Evolutionary conservation across 2,329 filamentous ascomycete species (phyloP), one percentile per base, ranked within the genome.

Genomic region (Colletotrichum shisoi): DNA sequence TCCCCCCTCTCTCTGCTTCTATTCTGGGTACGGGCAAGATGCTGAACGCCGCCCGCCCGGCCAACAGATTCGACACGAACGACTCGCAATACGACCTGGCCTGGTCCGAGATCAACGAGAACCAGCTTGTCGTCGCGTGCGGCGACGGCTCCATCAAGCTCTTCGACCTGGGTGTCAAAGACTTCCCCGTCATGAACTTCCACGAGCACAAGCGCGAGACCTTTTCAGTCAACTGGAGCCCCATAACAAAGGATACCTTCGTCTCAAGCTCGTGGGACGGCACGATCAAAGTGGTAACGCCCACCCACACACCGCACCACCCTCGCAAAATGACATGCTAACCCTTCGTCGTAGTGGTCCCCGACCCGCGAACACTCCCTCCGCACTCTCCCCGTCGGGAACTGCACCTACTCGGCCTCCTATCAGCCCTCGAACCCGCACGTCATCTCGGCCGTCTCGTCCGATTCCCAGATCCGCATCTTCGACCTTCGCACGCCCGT

Each of bases 101-200:
- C 31, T 98, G 95, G 93, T 97, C 93, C 19, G 95, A 99, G 81
- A 87, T 93, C 72, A 94, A 99, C 81, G 94, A 97, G 81, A 96
- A 95, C 79, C 95, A 99, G 81, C 83, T 97, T 58, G 85, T 96
- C 21, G 90, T 91, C 1, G 94, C 93, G 0, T 94, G 92, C 71
- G 95, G 95, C 70, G 95, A 99, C 80, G 95, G 95, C 62, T 94
- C 92, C 62, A 86, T 99, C 74, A 97, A 97, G 81, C 87, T 99
- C 53, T 99, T 95, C 78, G 95, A 99, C 79, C 86, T 94, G 39
- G 87, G 85, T 3, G 85, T 96, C 40, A 84, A 90, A 72, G 86
- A 94, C 49, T 98, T 95, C 75, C 95, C 95, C 9, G 86, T 99
- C 63, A 91, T 92, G 80, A 93, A 91, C 71, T 99, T 95, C 84